These are phyloP conservation scores for Ceratocystis cacaofunesta DNA, from an alignment of 2,329 filamentous ascomycete genomes.

Conservation along the genomic window DNA sequence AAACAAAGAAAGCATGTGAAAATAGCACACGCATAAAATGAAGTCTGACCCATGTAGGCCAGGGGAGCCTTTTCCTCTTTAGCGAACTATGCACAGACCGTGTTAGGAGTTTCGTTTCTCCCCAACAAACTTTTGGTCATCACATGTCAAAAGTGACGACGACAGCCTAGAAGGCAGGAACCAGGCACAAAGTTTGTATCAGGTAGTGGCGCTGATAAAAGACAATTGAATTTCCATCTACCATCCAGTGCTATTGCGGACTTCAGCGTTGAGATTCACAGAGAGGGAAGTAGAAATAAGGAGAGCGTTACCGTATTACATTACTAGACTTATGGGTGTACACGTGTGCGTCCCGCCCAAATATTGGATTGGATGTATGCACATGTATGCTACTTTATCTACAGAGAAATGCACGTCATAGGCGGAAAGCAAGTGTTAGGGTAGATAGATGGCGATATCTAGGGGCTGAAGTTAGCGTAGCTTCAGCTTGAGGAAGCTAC, in stretches of 20 bases:
- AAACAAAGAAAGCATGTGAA: conserved; percentile 6
- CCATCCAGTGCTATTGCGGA: no score
- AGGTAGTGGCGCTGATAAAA: background rate
- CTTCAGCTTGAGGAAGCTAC: no score
- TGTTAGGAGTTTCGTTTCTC: background rate
- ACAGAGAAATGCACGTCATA: background rate
- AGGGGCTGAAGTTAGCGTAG: no score
- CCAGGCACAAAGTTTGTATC: background rate
- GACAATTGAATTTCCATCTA: background rate
- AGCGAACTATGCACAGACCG: background rate
- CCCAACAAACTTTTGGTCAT: background rate
- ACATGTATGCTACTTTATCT: background rate
- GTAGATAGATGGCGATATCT: background rate
- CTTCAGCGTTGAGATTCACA: no score
- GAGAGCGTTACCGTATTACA: background rate
- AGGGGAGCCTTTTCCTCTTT: background rate
- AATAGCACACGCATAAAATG: background rate
- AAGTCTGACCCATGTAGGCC: background rate
- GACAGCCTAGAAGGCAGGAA: background rate
- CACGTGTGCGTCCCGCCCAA: background rate
- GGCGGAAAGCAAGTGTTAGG: background rate
- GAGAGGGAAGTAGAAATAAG: background rate
- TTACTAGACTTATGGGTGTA: background rate
- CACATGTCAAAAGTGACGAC: background rate
- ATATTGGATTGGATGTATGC: background rate